Conservation (phyloP, 2,329 filamentous ascomycete genomes). For the Neoarthrinium moseri region DNA sequence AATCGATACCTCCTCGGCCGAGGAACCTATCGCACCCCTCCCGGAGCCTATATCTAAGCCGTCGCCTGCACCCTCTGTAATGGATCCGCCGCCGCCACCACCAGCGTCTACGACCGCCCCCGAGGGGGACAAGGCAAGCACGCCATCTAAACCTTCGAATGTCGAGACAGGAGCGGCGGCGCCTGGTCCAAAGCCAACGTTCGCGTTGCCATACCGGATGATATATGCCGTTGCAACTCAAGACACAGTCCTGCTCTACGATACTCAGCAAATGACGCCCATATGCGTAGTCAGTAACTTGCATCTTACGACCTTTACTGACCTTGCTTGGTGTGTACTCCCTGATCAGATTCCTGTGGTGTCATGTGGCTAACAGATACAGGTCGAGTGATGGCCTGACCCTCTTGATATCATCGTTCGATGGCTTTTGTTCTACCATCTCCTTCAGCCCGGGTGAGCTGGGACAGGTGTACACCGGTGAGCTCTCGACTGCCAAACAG, state of each 20-base stretch:
- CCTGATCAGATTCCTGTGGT: not conserved
- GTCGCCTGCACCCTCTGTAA: conserved; percentile 57
- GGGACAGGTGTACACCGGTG: conserved; percentile 75
- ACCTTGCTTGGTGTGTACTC: conserved; percentile 79
- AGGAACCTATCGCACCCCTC: conserved; percentile 78
- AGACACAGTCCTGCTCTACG: conserved; percentile 90
- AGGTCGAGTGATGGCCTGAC: conserved; percentile 77
- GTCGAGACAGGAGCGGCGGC: conserved; percentile 47
- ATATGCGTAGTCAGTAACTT: conserved; percentile 94
- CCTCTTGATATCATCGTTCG: conserved; percentile 92
- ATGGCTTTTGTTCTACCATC: conserved; percentile 93
- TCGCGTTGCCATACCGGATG: conserved; percentile 87
- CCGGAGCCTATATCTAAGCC: conserved; percentile 77
- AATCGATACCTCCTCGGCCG: conserved; percentile 86
- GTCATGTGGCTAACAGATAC: conserved; percentile 7
- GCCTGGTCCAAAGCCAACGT: conserved; percentile 67
- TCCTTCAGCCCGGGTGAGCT: conserved; percentile 83
- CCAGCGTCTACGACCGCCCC: conserved; percentile 50
- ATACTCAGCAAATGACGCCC: conserved; percentile 94
- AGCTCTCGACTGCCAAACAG: conserved; percentile 52
- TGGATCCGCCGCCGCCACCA: conserved; percentile 78
- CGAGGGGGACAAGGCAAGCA: conserved; percentile 46
- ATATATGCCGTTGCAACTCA: conserved; percentile 97
- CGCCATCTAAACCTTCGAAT: conserved; percentile 49
- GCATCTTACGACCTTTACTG: conserved; percentile 96